phyloP scores from a whole-genome alignment of 2,329 filamentous ascomycete genomes.

The Aspergillus felis region DNA sequence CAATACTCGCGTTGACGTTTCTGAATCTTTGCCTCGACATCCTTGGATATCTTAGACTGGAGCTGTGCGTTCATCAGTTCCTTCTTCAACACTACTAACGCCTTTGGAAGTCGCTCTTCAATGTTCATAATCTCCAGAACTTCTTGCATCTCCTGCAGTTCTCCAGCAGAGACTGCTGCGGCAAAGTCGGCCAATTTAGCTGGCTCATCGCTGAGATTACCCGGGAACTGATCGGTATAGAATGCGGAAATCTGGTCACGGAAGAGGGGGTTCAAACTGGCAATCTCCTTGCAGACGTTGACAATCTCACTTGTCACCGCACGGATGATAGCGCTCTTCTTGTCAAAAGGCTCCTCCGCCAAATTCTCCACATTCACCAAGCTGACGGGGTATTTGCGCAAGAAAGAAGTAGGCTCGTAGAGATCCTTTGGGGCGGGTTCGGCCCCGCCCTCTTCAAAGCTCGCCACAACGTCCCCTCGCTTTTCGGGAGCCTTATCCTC shows the following conservation, averaged over 20 bases:
- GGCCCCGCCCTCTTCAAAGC: constrained; percentile 80
- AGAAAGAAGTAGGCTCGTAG: constrained; percentile 86
- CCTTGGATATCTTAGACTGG: constrained; percentile 95
- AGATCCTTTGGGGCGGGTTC: constrained; percentile 54
- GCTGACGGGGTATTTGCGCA: constrained; percentile 87
- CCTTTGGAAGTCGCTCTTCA: constrained; percentile 87
- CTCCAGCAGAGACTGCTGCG: constrained; percentile 90
- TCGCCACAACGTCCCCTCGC: constrained; percentile 91
- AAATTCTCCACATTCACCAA: constrained; percentile 95
- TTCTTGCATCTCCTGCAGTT: constrained; percentile 87
- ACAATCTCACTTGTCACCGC: constrained; percentile 97
- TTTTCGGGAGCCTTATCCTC: constrained; percentile 57
- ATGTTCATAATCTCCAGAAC: constrained; percentile 85
- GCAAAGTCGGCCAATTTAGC: constrained; percentile 96
- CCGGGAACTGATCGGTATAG: constrained; percentile 88
- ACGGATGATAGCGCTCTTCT: constrained; percentile 81
- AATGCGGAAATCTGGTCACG: constrained; percentile 97
- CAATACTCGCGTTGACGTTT: constrained; percentile 97
- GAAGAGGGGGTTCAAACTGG: constrained; percentile 89
- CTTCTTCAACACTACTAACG: constrained; percentile 89
- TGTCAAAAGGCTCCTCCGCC: constrained; percentile 80
- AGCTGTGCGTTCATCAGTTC: constrained; percentile 97
- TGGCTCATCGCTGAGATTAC: constrained; percentile 92
- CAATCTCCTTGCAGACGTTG: constrained; percentile 97
- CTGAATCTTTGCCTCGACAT: constrained; percentile 95